These are phyloP conservation scores for Rhodosporidiobolus odoratus DNA, from an alignment of 768 basidiomycete species.

Conservation along the genomic window DNA sequence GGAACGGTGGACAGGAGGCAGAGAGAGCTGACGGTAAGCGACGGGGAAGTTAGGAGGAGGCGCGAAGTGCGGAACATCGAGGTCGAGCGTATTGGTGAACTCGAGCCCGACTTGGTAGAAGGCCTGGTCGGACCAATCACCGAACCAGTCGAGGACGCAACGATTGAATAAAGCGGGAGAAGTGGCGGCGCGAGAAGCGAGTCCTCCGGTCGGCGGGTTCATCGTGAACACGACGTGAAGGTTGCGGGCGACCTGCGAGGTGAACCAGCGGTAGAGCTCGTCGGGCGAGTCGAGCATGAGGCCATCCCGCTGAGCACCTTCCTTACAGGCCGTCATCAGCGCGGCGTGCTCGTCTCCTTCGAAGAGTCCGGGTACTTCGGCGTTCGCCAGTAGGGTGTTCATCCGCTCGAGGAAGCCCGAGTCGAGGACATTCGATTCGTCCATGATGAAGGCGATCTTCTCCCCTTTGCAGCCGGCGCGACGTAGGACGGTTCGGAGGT, in stretches of 20 bases:
- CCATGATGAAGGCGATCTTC: constrained; percentile 99
- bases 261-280: constrained; percentile 97
- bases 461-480: constrained; percentile 97
- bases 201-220: constrained; percentile 94
- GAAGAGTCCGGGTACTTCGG: constrained; percentile 99
- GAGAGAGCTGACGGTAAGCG: constrained; percentile 71
- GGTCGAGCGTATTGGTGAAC: constrained; percentile 87
- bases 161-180: constrained; percentile 98
- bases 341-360: constrained; percentile 99
- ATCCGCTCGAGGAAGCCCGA: constrained; percentile 99
- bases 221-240: constrained; percentile 98
- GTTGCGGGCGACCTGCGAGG: constrained; percentile 94
- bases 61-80: constrained; percentile 75
- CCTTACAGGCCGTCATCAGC: constrained; percentile 98
- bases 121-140: constrained; percentile 98
- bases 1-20: constrained; percentile 83
- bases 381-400: constrained; percentile 97
- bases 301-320: constrained; percentile 97
- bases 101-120: constrained; percentile 97
- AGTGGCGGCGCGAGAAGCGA: constrained; percentile 91
- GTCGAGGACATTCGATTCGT: constrained; percentile 98
- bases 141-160: constrained; percentile 99
- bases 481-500: constrained; percentile 87
- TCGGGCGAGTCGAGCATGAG: constrained; percentile 97
- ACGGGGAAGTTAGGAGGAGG: constrained; percentile 81